Evolutionary conservation across 169 alveolate species (phyloP), one percentile per base, ranked within the genome.

Genomic region (Cryptosporidium sp.): DNA sequence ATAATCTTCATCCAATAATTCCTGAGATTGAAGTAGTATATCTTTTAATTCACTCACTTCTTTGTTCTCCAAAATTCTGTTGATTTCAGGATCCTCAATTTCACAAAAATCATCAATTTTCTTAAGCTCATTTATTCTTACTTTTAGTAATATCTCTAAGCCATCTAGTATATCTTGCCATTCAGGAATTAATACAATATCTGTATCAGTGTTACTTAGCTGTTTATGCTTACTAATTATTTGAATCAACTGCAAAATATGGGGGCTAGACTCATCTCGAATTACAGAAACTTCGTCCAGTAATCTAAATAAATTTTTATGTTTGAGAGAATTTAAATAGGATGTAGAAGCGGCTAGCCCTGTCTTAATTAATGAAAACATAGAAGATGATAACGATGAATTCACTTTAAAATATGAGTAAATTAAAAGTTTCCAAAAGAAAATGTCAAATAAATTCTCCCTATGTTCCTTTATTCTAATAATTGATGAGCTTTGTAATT

Each of bases 391-490:
- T 23, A 71, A 51, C n/a, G 71, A 31, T 21, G 59, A 59, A 16
- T 12, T 48, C 0, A 12, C 67, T 16, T 35, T 26, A 33, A 80
- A 80, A 43, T 61, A 80, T 26, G 89, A 80, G 29, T 62, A 80
- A 39, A 39, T 23, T 26, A 80, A 6, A 16, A 80, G 21, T 48
- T 80, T 80, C 89, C 89, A 80, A 23, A 80, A 65, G 2, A 80
- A 61, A n/a, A 26, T 23, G 43, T 80, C 89, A 59, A 80, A 62
- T 37, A 65, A 21, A 39, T 59, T 62, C 62, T 62, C 89, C 14
- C 89, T 69, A 21, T 45, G 67, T 80, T 80, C 89, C 62, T 29
- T 80, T 18, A 80, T 29, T 48, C 75, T 80, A 3, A 80, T 80
- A 45, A 80, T 43, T 62, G 89, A 80, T 37, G 75, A 80, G 26